Base-by-base conservation (phyloP, 2,329 filamentous ascomycete genomes). In the Anthostomella pinea region DNA sequence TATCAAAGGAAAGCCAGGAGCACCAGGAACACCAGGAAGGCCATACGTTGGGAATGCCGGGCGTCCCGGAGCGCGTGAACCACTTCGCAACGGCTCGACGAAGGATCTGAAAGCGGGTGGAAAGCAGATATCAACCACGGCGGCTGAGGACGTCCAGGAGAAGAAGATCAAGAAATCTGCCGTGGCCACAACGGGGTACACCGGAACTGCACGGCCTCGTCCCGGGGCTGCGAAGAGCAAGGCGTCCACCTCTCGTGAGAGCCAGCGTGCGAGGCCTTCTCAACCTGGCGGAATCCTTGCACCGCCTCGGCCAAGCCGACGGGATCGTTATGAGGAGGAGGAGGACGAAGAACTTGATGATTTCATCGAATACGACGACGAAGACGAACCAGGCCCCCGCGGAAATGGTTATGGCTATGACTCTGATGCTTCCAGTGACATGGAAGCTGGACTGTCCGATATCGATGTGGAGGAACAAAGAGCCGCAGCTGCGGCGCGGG, bases 361-460 rank as follows among this genome's bases (percentile, higher is more conserved):
- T 42, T 79, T 79, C 45, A 77, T 79, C 56, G 76, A 77, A 26
- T 77, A 79, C 40, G 75, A 79, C 27, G 75, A 79, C 9, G 76
- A 79, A 0, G 74, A 76, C 10, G 66, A 76, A 20, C 52, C 47
- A 16, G 40, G 40, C 4, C 59, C 47, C n/a, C n/a, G n/a, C n/a
- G n/a, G n/a, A n/a, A n/a, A n/a, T 9, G 60, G 64, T 6, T 66
- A 62, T 20, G 70, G 69, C 30, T 83, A 85, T 46, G 73, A 68
- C 3, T 81, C 79, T 1, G 83, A 84, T 36, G 78, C 59, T 5
- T 85, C 81, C 5, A 87, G 83, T 5, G 85, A 87, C 51, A 89
- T 89, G 83, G 85, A 89, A 59, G 86, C 83, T 2, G 84, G 83
- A 21, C 59, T 83, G 23, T 82, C 81, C 42, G 85, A 89, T 49